These are phyloP conservation scores for Cordyceps fumosorosea DNA, from an alignment of 2,329 filamentous ascomycete genomes.

Conservation along the genomic window DNA sequence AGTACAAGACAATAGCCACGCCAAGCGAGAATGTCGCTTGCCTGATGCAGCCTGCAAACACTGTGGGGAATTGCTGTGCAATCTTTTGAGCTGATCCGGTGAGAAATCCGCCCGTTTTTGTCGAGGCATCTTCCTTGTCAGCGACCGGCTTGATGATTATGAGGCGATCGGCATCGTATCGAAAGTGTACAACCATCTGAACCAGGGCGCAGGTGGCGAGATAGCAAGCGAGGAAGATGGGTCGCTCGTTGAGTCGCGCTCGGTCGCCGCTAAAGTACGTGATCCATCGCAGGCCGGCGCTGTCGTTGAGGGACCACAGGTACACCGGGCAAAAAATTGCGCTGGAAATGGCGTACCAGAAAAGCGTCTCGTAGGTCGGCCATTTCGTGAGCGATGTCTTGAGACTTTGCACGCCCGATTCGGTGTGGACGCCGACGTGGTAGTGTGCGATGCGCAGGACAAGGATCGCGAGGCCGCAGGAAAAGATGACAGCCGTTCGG, in stretches of 20 bases:
- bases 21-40: slow-evolving; percentile 34
- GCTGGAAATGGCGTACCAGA: slow-evolving; percentile 72
- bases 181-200: slow-evolving; percentile 66
- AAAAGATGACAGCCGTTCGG: slow-evolving; percentile 68
- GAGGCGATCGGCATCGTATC: slow-evolving; percentile 66
- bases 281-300: slow-evolving; percentile 64
- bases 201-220: slow-evolving; percentile 60
- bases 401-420: slow-evolving; percentile 61
- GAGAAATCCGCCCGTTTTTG: slow-evolving; percentile 20
- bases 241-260: slow-evolving; percentile 74
- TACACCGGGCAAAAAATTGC: slow-evolving; percentile 76
- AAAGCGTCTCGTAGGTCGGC: slow-evolving; percentile 60
- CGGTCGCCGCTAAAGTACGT: slow-evolving; percentile 66
- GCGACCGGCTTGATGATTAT: slow-evolving; percentile 24
- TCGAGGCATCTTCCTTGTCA: slow-evolving; percentile 16
- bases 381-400: slow-evolving; percentile 49
- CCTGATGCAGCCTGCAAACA: slow-evolving; percentile 33
- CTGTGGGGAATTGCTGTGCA: slow-evolving; percentile 30
- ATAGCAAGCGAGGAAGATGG: slow-evolving; percentile 70
- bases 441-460: slow-evolving; percentile 80
- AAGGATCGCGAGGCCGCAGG: slow-evolving; percentile 70
- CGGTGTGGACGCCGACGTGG: slow-evolving; percentile 64
- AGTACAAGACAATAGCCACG: slow-evolving; percentile 53
- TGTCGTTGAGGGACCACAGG: slow-evolving; percentile 59
- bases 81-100: slow-evolving; percentile 30